These are phyloP conservation scores for Aureobasidium subglaciale DNA, from an alignment of 2,329 filamentous ascomycete genomes.

Conservation along the genomic window DNA sequence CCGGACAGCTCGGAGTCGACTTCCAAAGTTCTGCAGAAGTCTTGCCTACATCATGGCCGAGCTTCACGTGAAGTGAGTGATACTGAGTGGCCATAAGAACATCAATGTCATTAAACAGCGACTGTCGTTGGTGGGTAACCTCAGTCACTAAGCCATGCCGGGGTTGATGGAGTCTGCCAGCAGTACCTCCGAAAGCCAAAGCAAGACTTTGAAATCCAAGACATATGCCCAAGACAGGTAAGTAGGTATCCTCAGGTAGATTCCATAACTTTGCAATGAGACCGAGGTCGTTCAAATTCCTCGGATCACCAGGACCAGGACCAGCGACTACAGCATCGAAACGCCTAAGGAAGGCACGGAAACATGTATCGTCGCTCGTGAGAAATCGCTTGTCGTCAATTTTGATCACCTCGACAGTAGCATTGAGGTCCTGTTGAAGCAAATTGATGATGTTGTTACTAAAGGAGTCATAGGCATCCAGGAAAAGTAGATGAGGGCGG, in stretches of 20 bases:
- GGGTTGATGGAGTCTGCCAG: conserved; percentile 62
- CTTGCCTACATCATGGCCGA: conserved; percentile 31
- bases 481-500: conserved; percentile 57
- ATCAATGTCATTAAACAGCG: conserved; percentile 59
- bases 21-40: conserved; percentile 35
- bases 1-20: conserved; percentile 29
- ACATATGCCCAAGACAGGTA: conserved; percentile 84
- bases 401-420: conserved; percentile 58
- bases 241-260: conserved; percentile 48
- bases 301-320: conserved; percentile 80
- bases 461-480: conserved; percentile 96
- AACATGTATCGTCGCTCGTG: conserved; percentile 31
- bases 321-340: conserved; percentile 87
- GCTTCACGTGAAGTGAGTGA: conserved; percentile 52
- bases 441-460: conserved; percentile 89
- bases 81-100: conserved; percentile 68
- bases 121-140: conserved; percentile 52
- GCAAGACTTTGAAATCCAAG: conserved; percentile 82
- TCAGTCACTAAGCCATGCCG: conserved; percentile 73
- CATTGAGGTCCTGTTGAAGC: conserved; percentile 61
- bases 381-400: conserved; percentile 49
- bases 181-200: conserved; percentile 57
- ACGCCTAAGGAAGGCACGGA: conserved; percentile 41
- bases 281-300: conserved; percentile 67
- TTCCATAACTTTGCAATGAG: conserved; percentile 72